phyloP scores from a whole-genome alignment of 441 rosid species.

The Daphne laureola region DNA sequence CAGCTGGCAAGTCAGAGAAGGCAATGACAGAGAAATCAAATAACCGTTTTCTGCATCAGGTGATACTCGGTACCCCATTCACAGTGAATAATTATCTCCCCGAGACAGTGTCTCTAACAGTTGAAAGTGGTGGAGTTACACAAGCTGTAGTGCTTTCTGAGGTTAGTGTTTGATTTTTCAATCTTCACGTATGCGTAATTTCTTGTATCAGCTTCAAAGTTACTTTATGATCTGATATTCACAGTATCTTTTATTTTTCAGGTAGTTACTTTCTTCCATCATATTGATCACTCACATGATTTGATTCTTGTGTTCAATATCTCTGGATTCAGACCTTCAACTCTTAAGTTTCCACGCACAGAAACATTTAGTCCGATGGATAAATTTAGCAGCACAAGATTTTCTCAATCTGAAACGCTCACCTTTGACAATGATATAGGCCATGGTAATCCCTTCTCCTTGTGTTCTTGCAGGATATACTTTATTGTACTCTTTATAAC shows the following conservation, averaged over 20 bases:
- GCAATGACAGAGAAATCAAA: slow-evolving; percentile 33
- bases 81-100: slow-evolving; percentile 76
- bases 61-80: slow-evolving; percentile 75
- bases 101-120: slow-evolving; percentile 50
- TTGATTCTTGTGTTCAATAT: slow-evolving; percentile 59
- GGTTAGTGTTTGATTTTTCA: slow-evolving; percentile 44
- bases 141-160: slow-evolving; percentile 58
- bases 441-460: slow-evolving; percentile 37
- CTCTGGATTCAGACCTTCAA: slow-evolving; percentile 52
- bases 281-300: slow-evolving; percentile 89
- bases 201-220: no score
- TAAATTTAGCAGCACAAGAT: slow-evolving; percentile 68
- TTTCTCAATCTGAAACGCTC: slow-evolving; percentile 58
- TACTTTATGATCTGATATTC: slow-evolving; percentile 7
- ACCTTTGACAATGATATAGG: slow-evolving; percentile 41
- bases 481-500: slow-evolving; percentile 9
- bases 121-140: slow-evolving; percentile 74
- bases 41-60: slow-evolving; percentile 50
- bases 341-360: slow-evolving; percentile 67
- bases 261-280: slow-evolving; percentile 71
- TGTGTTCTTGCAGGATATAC: slow-evolving; percentile 3
- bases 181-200: neutral
- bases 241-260: slow-evolving; percentile 21
- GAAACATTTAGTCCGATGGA: slow-evolving; percentile 66
- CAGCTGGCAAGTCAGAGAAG: slow-evolving; percentile 30